Conservation (phyloP, 2,329 filamentous ascomycete species). For the Pseudogymnoascus sp. region DNA sequence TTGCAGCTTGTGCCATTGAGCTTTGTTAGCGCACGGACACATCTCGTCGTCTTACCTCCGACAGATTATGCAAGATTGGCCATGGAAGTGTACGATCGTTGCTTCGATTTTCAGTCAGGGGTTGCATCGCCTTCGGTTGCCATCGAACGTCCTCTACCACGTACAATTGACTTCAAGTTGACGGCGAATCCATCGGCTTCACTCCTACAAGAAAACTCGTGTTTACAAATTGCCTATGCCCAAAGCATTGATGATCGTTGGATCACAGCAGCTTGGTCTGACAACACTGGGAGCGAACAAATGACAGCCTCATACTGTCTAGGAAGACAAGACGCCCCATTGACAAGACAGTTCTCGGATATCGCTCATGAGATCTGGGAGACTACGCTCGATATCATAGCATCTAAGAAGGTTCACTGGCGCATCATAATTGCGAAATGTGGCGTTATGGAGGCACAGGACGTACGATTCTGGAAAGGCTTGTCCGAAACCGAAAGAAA, state of each 20-base stretch:
- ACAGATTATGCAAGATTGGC: constrained; percentile 56
- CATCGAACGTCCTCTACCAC: constrained; percentile 62
- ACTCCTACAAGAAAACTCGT: constrained; percentile 69
- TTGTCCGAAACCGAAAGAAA: constrained; percentile 46
- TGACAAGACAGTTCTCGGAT: constrained; percentile 50
- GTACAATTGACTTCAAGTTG: constrained; percentile 69
- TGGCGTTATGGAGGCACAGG: constrained; percentile 59
- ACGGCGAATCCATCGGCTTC: constrained; percentile 61
- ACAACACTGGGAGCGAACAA: constrained; percentile 67
- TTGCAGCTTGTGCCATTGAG: constrained; percentile 68
- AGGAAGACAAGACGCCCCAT: constrained; percentile 47
- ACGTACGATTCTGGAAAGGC: constrained; percentile 53
- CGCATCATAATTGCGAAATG: constrained; percentile 68
- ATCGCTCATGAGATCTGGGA: constrained; percentile 73
- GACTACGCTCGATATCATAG: constrained; percentile 66
- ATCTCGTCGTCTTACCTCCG: constrained; percentile 55
- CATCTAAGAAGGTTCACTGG: constrained; percentile 66
- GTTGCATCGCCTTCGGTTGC: constrained; percentile 64
- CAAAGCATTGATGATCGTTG: constrained; percentile 69
- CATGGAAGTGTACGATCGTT: constrained; percentile 72
- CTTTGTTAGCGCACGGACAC: constrained; percentile 56
- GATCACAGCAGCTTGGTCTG: constrained; percentile 75
- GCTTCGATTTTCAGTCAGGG: constrained; percentile 49
- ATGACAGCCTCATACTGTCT: constrained; percentile 68
- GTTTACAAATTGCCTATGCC: constrained; percentile 74